These are phyloP conservation scores for Aaosphaeria pasadenensis DNA, from an alignment of 2,329 filamentous ascomycete genomes.

Conservation along the genomic window DNA sequence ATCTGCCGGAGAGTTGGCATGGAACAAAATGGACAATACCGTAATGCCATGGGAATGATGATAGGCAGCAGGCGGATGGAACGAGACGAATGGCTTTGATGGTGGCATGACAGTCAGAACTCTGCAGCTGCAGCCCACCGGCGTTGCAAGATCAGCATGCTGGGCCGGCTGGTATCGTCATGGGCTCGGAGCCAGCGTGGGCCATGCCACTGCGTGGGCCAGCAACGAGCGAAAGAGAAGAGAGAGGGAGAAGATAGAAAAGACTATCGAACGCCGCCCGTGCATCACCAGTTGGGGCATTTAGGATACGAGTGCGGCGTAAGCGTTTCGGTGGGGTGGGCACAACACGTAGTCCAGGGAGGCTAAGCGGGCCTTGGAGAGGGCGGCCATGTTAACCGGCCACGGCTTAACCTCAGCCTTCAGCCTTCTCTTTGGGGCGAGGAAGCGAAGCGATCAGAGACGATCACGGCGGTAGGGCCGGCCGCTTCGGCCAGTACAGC, in stretches of 20 bases:
- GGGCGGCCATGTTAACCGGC: slow-evolving; percentile 6
- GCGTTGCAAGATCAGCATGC: slow-evolving; percentile 30
- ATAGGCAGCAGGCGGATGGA: background rate
- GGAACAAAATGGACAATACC: background rate
- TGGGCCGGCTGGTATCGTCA: slow-evolving; percentile 31
- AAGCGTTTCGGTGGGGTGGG: slow-evolving; percentile 15
- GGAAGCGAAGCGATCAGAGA: background rate
- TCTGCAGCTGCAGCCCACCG: slow-evolving; percentile 14
- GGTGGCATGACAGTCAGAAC: slow-evolving; percentile 29
- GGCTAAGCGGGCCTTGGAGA: slow-evolving; percentile 2
- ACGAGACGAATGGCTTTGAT: slow-evolving; percentile 14
- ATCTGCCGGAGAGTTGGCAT: slow-evolving; percentile 2
- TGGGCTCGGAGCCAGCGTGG: slow-evolving; percentile 21
- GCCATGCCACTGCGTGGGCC: too few relatives aligned
- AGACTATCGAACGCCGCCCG: slow-evolving; percentile 35
- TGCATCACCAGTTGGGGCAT: slow-evolving; percentile 12
- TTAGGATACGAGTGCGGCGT: slow-evolving; percentile 27
- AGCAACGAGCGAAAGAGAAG: too few relatives aligned
- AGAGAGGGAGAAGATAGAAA: background rate
- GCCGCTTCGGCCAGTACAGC: too few relatives aligned
- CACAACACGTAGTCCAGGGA: background rate
- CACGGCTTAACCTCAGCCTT: slow-evolving; percentile 9
- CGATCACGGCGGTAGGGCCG: too few relatives aligned
- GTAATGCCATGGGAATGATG: slow-evolving; percentile 18
- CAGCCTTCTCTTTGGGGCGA: slow-evolving; percentile 19